Conservation (phyloP, 176 grass and related monocot genomes). For the Eleusine indica region DNA sequence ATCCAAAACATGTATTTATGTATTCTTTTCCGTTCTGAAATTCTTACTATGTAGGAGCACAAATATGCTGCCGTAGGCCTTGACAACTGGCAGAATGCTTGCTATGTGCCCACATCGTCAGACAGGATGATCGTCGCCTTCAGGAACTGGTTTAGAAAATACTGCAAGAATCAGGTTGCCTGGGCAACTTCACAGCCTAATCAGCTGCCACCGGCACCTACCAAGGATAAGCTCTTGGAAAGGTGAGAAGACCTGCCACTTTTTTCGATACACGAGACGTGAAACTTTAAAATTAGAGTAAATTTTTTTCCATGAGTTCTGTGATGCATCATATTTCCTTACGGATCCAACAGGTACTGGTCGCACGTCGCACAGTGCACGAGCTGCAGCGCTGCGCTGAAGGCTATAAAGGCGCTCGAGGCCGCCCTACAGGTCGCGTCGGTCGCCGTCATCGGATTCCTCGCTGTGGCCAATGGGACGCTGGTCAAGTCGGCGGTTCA, state of each 20-base stretch:
- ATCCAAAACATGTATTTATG: no score
- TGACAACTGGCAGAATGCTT: constrained; percentile 63
- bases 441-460: constrained; percentile 51
- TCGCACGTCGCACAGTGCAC: neutral
- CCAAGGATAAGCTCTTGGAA: constrained; percentile 43
- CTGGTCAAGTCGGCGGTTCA: constrained; percentile 20
- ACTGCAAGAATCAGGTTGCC: constrained; percentile 56
- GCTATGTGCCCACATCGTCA: constrained; percentile 76
- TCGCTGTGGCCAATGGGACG: constrained; percentile 50
- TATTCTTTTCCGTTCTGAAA: no score
- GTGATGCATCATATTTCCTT: no score
- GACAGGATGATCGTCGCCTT: constrained; percentile 71
- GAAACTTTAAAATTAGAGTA: no score
- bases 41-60: no score
- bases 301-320: no score
- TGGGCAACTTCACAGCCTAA: constrained; percentile 43
- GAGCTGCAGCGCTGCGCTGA: neutral
- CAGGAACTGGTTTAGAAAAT: constrained; percentile 85
- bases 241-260: no score
- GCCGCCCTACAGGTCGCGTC: constrained; percentile 52
- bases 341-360: neutral
- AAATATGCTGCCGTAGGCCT: constrained; percentile 47
- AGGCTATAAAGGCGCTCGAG: neutral
- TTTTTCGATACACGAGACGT: no score
- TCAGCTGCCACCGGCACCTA: constrained; percentile 52